Evolutionary conservation across 345 rosid species (phyloP).

Genomic region (Salix brachista): DNA sequence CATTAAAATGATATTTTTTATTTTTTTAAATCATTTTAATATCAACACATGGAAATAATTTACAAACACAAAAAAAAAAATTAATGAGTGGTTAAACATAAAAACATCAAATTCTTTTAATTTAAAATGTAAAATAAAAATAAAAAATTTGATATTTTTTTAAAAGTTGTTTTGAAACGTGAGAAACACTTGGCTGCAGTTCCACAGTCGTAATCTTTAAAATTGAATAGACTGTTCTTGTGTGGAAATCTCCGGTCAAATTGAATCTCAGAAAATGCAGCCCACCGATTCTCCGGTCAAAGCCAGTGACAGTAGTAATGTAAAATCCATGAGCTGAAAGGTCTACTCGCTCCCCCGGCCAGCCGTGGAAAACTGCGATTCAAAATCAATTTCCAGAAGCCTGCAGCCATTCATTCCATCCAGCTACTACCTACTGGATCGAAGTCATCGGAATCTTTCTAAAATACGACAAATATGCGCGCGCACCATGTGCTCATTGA

Average conservation of each 20-base stretch:
- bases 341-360: neutral
- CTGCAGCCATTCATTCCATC: neutral
- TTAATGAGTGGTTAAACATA: no score
- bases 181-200: no score
- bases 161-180: no score
- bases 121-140: no score
- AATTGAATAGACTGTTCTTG: neutral
- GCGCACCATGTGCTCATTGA: neutral
- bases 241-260: neutral
- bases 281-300: neutral
- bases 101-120: no score
- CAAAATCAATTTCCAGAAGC: neutral
- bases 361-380: neutral
- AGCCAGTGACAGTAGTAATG: neutral
- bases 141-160: no score
- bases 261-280: neutral
- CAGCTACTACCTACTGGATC: neutral
- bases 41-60: no score
- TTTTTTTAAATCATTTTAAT: no score
- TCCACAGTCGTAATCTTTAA: no score
- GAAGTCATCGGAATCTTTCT: neutral
- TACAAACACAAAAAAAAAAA: no score
- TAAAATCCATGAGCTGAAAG: neutral
- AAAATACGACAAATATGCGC: neutral
- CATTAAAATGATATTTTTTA: no score